These are phyloP conservation scores for Canavalia gladiata DNA, from an alignment of 306 rosid genomes.

Conservation along the genomic window DNA sequence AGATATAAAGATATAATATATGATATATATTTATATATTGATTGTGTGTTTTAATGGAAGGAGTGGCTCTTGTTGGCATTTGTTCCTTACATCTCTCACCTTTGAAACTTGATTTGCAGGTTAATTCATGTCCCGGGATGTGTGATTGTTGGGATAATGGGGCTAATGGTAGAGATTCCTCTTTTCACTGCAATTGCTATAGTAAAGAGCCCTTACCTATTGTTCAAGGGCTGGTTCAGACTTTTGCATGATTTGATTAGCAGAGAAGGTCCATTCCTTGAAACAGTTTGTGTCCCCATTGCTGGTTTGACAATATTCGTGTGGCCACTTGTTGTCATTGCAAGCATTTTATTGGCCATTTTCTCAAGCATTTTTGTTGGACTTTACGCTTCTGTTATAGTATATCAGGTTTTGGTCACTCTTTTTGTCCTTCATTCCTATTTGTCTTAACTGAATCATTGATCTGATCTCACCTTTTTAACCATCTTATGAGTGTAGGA, in stretches of 20 bases:
- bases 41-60: not conserved
- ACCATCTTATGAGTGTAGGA: constrained; percentile 63
- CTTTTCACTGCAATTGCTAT: constrained; percentile 73
- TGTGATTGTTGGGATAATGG: constrained; percentile 67
- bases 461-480: constrained; percentile 43
- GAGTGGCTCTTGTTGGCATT: not conserved
- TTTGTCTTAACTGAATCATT: constrained; percentile 36
- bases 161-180: constrained; percentile 74
- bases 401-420: constrained; percentile 71
- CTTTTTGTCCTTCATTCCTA: constrained; percentile 14
- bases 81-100: not conserved
- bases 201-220: constrained; percentile 77
- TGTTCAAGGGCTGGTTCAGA: constrained; percentile 83
- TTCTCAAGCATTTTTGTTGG: constrained; percentile 78
- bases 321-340: constrained; percentile 89
- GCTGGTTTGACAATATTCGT: constrained; percentile 86
- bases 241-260: constrained; percentile 74
- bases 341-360: constrained; percentile 68
- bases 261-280: constrained; percentile 95
- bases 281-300: constrained; percentile 86
- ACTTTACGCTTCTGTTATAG: constrained; percentile 76
- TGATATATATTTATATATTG: not conserved
- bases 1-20: no score
- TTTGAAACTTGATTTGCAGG: constrained; percentile 59
- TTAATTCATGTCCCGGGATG: constrained; percentile 83